Conservation (phyloP, 2,329 filamentous ascomycete species). For the Sporothrix protearum region DNA sequence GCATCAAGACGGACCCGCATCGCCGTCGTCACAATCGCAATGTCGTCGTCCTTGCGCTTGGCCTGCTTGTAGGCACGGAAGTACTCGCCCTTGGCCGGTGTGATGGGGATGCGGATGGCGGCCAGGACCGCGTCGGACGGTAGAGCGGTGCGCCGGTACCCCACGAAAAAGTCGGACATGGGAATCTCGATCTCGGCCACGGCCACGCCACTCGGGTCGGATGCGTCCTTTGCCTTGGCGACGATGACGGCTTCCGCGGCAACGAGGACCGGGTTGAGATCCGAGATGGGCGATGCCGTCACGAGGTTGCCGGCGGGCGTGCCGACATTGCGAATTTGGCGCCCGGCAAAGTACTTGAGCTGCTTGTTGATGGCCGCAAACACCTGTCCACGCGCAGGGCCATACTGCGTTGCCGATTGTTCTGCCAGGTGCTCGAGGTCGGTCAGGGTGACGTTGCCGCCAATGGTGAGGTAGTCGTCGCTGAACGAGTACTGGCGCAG, state of each 20-base stretch:
- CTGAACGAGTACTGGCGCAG: slow-evolving; percentile 76
- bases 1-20: slow-evolving; percentile 66
- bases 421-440: slow-evolving; percentile 84
- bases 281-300: slow-evolving; percentile 93
- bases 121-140: slow-evolving; percentile 79
- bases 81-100: slow-evolving; percentile 71
- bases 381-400: slow-evolving; percentile 65
- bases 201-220: background rate
- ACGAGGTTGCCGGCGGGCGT: slow-evolving; percentile 92
- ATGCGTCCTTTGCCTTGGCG: slow-evolving; percentile 67
- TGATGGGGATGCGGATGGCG: slow-evolving; percentile 78
- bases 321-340: slow-evolving; percentile 96
- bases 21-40: slow-evolving; percentile 91
- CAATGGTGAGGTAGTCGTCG: slow-evolving; percentile 81
- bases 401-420: slow-evolving; percentile 76
- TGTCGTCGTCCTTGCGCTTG: slow-evolving; percentile 96
- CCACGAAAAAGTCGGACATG: slow-evolving; percentile 88
- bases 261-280: slow-evolving; percentile 91
- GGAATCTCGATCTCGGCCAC: slow-evolving; percentile 70
- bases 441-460: slow-evolving; percentile 87
- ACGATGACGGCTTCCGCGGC: slow-evolving; percentile 78
- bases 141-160: slow-evolving; percentile 81
- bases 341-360: slow-evolving; percentile 87
- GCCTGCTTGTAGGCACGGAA: slow-evolving; percentile 92
- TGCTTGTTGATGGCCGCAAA: slow-evolving; percentile 93